Percentiles rank a stretch among this genome's conserved stretches.
These are phyloP conservation scores for Ophiostoma sp. DNA, from an alignment of 2,329 filamentous ascomycete species.

Conservation along the genomic window DNA sequence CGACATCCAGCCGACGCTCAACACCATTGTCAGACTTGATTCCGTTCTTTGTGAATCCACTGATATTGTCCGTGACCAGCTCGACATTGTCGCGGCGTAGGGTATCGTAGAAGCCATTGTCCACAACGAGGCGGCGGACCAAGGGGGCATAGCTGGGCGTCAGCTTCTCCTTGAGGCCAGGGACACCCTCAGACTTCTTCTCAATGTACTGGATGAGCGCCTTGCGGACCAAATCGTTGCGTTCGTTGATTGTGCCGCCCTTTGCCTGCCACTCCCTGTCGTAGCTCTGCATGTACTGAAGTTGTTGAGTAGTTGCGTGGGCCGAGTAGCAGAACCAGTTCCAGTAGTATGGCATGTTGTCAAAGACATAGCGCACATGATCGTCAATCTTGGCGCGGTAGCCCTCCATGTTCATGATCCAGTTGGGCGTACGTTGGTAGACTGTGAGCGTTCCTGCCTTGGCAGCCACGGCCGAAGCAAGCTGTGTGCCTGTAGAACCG, in stretches of 20 bases:
- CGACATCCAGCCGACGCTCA: not conserved
- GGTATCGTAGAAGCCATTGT: not conserved
- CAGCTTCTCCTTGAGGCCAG: not conserved
- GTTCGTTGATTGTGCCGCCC: not conserved
- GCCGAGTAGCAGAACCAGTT: slow-evolving; percentile 4
- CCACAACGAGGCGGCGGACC: not conserved
- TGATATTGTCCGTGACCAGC: not conserved
- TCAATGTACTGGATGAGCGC: not conserved
- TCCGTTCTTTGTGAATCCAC: not conserved
- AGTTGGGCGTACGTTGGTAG: not conserved
- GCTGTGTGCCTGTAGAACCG: not conserved
- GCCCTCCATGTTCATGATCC: slow-evolving; percentile 4
- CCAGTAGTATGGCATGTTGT: not conserved
- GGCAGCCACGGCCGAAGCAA: not conserved
- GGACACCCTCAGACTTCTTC: not conserved
- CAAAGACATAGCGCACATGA: not conserved
- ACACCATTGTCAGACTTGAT: not conserved
- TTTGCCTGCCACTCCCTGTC: not conserved
- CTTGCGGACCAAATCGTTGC: not conserved
- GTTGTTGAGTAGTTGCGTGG: not conserved
- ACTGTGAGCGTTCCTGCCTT: not conserved
- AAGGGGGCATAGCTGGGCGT: not conserved
- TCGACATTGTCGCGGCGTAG: not conserved
- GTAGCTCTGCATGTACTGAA: not conserved
- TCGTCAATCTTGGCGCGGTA: not conserved